Conservation (phyloP, 352 stramenopile genomes). For the Blastocystis hominis region DNA sequence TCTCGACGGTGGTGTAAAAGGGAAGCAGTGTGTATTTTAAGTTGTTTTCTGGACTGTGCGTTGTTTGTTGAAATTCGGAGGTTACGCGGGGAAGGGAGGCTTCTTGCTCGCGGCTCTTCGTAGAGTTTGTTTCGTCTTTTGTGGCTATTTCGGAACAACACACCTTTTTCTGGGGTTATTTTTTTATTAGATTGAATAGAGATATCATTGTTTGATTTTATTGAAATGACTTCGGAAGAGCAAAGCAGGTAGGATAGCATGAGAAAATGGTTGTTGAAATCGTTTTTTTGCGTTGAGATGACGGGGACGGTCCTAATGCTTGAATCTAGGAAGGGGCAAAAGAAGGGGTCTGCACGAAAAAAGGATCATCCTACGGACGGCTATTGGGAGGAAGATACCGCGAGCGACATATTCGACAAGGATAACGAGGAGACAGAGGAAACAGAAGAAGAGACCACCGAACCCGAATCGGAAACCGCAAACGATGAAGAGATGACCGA, state of each 20-base stretch:
- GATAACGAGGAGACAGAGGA: conserved; percentile 32
- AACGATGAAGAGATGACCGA: conserved; percentile 17
- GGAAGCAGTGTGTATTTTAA: neutral
- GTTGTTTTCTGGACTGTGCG: neutral
- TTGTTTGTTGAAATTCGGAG: conserved; percentile 14
- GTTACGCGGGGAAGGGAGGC: neutral
- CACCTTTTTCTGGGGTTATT: neutral
- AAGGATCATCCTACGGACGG: neutral
- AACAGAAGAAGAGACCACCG: neutral
- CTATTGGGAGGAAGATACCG: neutral
- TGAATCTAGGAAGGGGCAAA: neutral
- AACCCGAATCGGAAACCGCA: neutral
- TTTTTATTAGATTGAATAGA: neutral
- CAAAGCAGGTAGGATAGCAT: neutral
- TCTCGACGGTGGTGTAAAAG: conserved; percentile 59
- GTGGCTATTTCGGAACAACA: neutral
- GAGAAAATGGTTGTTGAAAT: neutral
- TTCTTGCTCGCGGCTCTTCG: neutral
- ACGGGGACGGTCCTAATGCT: neutral
- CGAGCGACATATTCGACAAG: conserved; percentile 12
- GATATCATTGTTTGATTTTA: neutral
- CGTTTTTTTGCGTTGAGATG: neutral
- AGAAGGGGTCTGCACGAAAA: neutral
- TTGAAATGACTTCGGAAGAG: neutral
- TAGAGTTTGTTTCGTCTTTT: conserved; percentile 11